Percentiles rank a stretch among this genome's conserved stretches.
phyloP scores from a whole-genome alignment of 257 asterid species.

The Jacaranda copaia region DNA sequence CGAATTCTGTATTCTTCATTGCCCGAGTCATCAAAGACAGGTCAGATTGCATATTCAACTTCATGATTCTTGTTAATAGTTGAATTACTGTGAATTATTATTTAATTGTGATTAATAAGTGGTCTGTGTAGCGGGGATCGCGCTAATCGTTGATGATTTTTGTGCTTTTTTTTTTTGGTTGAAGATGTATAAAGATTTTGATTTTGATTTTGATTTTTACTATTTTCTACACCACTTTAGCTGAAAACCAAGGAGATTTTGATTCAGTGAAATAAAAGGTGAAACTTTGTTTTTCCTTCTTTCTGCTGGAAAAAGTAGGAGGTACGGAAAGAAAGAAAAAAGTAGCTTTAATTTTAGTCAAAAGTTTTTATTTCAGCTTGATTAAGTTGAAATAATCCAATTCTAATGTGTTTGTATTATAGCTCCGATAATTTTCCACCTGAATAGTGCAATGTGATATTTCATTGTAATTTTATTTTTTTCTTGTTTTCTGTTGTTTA shows the following conservation, averaged over 20 bases:
- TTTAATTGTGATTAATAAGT: conserved; percentile 30
- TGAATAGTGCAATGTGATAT: conserved; percentile 10
- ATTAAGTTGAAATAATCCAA: conserved; percentile 30
- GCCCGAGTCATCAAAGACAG: conserved; percentile 41
- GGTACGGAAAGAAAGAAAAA: conserved; percentile 2
- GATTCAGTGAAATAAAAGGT: conserved; percentile 32
- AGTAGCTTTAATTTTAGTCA: conserved; percentile 29
- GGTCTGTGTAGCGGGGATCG: conserved; percentile 25
- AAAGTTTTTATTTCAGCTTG: conserved; percentile 16
- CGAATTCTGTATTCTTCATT: conserved; percentile 32
- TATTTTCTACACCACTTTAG: conserved; percentile 19
- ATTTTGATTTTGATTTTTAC: conserved; percentile 10
- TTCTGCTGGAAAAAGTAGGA: conserved; percentile 32
- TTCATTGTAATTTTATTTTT: conserved; percentile 7
- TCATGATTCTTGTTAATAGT: conserved; percentile 23
- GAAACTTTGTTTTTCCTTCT: conserved; percentile 30
- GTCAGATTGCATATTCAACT: conserved; percentile 41
- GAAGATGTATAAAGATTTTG: conserved; percentile 21
- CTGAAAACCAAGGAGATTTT: conserved; percentile 28
- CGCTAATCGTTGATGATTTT: conserved; percentile 28
- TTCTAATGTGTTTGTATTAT: not conserved
- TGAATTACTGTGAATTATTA: conserved; percentile 21
- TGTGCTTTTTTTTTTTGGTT: conserved; percentile 20
- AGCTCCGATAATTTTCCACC: not conserved
- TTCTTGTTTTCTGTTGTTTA: conserved; percentile 12